Base-by-base conservation (phyloP, 305 asterid genomes). In the Caryopteris hybrid region DNA sequence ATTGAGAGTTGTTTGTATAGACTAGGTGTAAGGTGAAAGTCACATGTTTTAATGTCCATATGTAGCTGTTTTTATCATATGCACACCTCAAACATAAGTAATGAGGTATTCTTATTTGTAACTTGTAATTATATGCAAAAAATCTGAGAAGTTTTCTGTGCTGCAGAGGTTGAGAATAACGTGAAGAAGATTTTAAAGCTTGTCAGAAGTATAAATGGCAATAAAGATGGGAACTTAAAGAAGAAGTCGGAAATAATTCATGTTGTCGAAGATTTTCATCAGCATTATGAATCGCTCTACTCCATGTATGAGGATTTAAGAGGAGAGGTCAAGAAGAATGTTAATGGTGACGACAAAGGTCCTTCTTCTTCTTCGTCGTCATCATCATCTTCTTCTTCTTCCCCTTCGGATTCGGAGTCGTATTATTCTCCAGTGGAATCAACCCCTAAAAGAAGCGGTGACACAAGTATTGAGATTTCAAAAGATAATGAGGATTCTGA, bases 111-210 rank as follows among this genome's bases (percentile, higher is more conserved):
- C n/a, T n/a, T n/a, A 21, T 8, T 50, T 21, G 0, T 1, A 51
- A 4, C 4, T 0, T 3, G 5, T 36, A 36, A 10, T 6, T 42
- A 13, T 14, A 21, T 21, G 36, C 45, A 39, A 41, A 48, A 50
- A 50, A 23, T 3, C 17, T 63, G 66, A 42, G 55, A 17, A 25
- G 16, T 9, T 54, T 8, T 5, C 18, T n/a, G 33, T 52, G 39
- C 36, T 22, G 70, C 93, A 92, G 98, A 88, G 55, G 72, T 74
- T 42, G 91, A 85, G 79, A 80, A 83, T 42, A 82, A 90, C 67
- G 89, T 90, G 67, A 83, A 59, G 58, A 85, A 60, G 79, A 80
- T 83, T 14, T 27, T 86, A 66, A 90, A 76, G 87, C 83, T 90
- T 9, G 74, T 84, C 10, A 86, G 76, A 69, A 78, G 78, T 21